Percentiles rank a stretch among this genome's conserved stretches.
These are phyloP conservation scores for Sugiyamaella novakii DNA, from an alignment of 1,139 yeast genomes.

Conservation along the genomic window DNA sequence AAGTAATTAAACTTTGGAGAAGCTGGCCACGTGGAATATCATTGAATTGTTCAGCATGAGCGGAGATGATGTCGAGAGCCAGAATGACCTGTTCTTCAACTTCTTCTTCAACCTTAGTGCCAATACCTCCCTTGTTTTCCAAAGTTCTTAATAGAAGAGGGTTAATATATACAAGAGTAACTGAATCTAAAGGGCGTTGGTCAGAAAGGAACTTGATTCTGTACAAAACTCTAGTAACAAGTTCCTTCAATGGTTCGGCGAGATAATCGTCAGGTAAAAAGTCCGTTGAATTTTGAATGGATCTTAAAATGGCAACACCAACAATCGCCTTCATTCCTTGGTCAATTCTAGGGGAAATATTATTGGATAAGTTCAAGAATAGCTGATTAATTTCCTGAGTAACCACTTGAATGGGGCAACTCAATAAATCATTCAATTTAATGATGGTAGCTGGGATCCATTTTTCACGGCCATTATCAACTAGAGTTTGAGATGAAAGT, in stretches of 20 bases:
- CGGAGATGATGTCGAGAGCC: slow-evolving; percentile 73
- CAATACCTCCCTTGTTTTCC: slow-evolving; percentile 57
- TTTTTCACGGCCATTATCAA: slow-evolving; percentile 65
- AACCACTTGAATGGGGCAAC: slow-evolving; percentile 41
- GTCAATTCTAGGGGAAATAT: slow-evolving; percentile 52
- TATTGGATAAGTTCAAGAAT: slow-evolving; percentile 38
- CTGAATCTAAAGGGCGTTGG: slow-evolving; percentile 67
- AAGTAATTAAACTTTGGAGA: slow-evolving; percentile 60
- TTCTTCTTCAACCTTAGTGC: slow-evolving; percentile 66
- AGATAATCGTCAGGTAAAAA: slow-evolving; percentile 45
- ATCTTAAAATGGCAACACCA: slow-evolving; percentile 70
- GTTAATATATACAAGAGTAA: slow-evolving; percentile 69
- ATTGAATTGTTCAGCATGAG: slow-evolving; percentile 74
- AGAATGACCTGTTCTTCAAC: slow-evolving; percentile 84
- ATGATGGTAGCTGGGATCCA: slow-evolving; percentile 75
- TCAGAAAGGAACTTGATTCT: slow-evolving; percentile 74
- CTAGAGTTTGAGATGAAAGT: slow-evolving; percentile 54
- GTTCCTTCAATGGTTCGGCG: slow-evolving; percentile 56
- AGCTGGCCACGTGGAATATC: slow-evolving; percentile 70
- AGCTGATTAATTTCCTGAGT: slow-evolving; percentile 38
- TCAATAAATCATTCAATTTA: slow-evolving; percentile 48
- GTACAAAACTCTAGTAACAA: slow-evolving; percentile 69
- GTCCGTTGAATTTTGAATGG: slow-evolving; percentile 33
- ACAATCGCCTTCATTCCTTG: slow-evolving; percentile 50
- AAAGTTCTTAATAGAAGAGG: slow-evolving; percentile 66